A percentile compares a stretch with the other conserved stretches of the same genome.
Conservation (phyloP, 2,329 filamentous ascomycete species). For the Exophiala mesophila region DNA sequence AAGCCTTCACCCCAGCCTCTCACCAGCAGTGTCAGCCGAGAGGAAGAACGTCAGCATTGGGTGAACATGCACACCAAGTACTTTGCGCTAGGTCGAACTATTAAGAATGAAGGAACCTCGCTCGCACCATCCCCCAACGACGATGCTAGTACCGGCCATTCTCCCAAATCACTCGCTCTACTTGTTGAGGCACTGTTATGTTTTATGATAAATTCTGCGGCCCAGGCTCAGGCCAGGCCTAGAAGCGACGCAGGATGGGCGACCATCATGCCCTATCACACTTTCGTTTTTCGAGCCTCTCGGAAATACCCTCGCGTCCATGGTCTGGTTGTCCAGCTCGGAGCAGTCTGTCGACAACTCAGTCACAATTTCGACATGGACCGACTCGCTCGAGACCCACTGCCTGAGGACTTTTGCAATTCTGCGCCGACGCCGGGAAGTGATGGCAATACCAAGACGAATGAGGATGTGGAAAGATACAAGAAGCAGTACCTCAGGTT, state of each 20-base stretch:
- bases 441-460: slow-evolving; percentile 35
- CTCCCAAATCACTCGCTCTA: slow-evolving; percentile 15
- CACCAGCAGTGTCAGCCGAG: slow-evolving; percentile 26
- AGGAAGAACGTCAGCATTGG: slow-evolving; percentile 39
- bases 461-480: slow-evolving; percentile 32
- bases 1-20: slow-evolving; percentile 23
- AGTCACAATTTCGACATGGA: slow-evolving; percentile 43
- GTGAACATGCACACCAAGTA: slow-evolving; percentile 40
- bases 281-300: slow-evolving; percentile 39
- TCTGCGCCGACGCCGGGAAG: slow-evolving; percentile 40
- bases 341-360: slow-evolving; percentile 43
- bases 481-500: slow-evolving; percentile 38
- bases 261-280: slow-evolving; percentile 45
- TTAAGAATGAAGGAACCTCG: slow-evolving; percentile 41
- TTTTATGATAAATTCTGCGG: slow-evolving; percentile 45
- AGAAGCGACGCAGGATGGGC: slow-evolving; percentile 41
- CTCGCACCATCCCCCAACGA: slow-evolving; percentile 23
- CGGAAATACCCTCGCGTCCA: slow-evolving; percentile 37
- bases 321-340: slow-evolving; percentile 42
- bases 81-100: slow-evolving; percentile 38
- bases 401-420: slow-evolving; percentile 37
- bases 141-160: slow-evolving; percentile 31
- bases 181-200: slow-evolving; percentile 43
- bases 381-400: slow-evolving; percentile 37
- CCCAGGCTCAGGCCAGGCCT: slow-evolving; percentile 37